Base-by-base conservation (phyloP, 306 rosid species). In the Lotus japonicus region DNA sequence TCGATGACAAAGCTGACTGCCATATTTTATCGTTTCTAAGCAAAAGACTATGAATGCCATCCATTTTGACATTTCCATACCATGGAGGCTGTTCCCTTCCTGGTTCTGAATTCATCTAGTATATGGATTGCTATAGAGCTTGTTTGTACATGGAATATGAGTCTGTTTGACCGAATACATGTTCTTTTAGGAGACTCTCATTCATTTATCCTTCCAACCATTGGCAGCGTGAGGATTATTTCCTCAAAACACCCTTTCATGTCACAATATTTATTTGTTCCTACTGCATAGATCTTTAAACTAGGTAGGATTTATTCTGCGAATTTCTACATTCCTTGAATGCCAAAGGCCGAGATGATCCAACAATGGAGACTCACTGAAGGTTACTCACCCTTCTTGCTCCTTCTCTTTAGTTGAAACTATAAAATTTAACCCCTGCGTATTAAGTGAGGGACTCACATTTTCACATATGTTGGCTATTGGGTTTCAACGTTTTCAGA, bases 401-500 rank as follows among this genome's bases (percentile, higher is more conserved):
- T 26, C 19, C 13, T 39, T 49, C 39, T 77, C 74, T 50, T 44
- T 14, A 44, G 18, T 45, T 54, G 59, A 68, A 52, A 44, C 15
- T 45, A 59, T 59, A 68, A 46, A 51, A 53, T 60, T 66, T 74
- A 70, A 60, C 14, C 70, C 57, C 54, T 70, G 46, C 73, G 64
- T 62, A 51, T 59, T 64, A 69, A 46, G 72, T 46, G 78, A 59
- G 60, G 72, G 64, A 45, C 66, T 60, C 33, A 6, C 63, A 41
- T 83, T 17, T 75, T 42, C 58, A 41, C 69, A 45, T 52, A 57
- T 70, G 58, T 72, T 72, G 62, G 76, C 53, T 67, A 73, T 72
- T 77, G 80, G 80, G 78, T 78, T 73, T 62, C 73, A 75, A 73
- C 77, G 46, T 81, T 26, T 26, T 26, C 31, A 26, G 31, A 26